Evolutionary conservation across 2,329 filamentous ascomycete species (phyloP), one percentile per base, ranked within the genome.

Genomic region (Venturiaceae sp.): DNA sequence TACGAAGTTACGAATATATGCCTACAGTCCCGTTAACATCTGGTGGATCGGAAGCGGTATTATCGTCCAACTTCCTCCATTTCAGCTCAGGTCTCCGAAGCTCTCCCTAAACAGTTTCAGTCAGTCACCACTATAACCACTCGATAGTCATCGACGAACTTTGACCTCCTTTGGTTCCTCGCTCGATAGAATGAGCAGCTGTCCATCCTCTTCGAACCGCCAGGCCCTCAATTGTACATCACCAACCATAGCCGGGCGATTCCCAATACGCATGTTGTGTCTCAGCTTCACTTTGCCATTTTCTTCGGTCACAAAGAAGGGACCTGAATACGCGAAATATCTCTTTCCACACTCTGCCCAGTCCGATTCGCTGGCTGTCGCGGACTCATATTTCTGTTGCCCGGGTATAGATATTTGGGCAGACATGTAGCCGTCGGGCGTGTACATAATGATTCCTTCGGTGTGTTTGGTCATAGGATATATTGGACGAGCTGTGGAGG

Each of bases 381-480:
- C 59, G 19, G 55, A 28, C 21, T 50, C 44, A 23, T 62, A 63
- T 19, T 33, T 41, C 2, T 57, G 9, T 60, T 73, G 71, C 4
- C 69, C 69, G 2, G 71, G 71, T 9, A 69, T 71, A 47, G 69
- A 61, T 63, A 73, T 68, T 59, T 71, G 67, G 30, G 70, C 69
- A 14, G 68, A 69, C 67, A 73, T 69, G 64, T 73, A 70, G 30
- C 71, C 69, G 61, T 72, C 69, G 11, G 69, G 68, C 0, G 71
- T 72, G 63, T 72, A 72, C 64, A 72, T 66, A 60, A 72, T 71
- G 61, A 69, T 70, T 14, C 71, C 71, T 8, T 66, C 67, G 44
- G 68, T 67, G 57, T 68, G 68, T 58, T 66, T 65, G n/a, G 69
- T 70, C 66, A 71, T 71, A 13, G 71, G 71, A 55, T 67, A 71